Percentiles rank a stretch among this genome's conserved stretches.
Evolutionary conservation across 2,329 filamentous ascomycete species (phyloP).

Genomic region (Hypoxylon sp.): DNA sequence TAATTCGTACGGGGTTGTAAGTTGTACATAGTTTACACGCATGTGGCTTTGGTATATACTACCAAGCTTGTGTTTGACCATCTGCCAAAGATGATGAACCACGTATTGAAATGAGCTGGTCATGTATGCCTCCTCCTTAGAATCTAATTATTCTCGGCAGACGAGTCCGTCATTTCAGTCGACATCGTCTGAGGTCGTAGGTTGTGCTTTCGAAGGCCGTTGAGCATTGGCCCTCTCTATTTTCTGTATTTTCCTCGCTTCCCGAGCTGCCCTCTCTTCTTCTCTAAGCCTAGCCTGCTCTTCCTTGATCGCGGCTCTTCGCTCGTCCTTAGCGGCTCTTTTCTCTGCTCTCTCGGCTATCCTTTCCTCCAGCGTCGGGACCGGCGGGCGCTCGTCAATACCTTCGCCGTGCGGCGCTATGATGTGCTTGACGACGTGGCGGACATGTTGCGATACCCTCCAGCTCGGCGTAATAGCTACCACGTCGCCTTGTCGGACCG

Average conservation of each 20-base stretch:
- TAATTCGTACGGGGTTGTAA: constrained; percentile 7
- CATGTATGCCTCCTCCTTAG: background rate
- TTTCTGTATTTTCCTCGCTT: constrained; percentile 8
- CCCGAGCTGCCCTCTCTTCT: constrained; percentile 5
- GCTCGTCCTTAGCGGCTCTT: constrained; percentile 41
- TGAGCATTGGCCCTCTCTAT: background rate
- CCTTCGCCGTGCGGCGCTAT: constrained; percentile 75
- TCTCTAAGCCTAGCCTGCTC: constrained; percentile 13
- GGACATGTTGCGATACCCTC: constrained; percentile 74
- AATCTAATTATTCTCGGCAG: background rate
- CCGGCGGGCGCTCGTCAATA: constrained; percentile 71
- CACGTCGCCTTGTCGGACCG: constrained; percentile 79
- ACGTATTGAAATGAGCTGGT: background rate
- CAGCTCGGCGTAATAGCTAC: constrained; percentile 76
- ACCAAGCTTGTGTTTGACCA: constrained; percentile 4
- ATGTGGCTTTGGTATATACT: constrained; percentile 30
- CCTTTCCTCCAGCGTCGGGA: constrained; percentile 74
- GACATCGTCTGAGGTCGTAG: constrained; percentile 32
- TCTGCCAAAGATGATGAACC: constrained; percentile 2
- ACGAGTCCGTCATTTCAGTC: constrained; percentile 16
- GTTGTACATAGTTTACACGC: constrained; percentile 36
- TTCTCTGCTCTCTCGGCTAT: constrained; percentile 61
- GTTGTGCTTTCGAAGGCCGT: background rate
- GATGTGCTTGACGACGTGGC: constrained; percentile 80
- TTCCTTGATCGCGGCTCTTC: constrained; percentile 25